phyloP scores from a whole-genome alignment of 495 filamentous ascomycete species.

The Penicillium salamii region DNA sequence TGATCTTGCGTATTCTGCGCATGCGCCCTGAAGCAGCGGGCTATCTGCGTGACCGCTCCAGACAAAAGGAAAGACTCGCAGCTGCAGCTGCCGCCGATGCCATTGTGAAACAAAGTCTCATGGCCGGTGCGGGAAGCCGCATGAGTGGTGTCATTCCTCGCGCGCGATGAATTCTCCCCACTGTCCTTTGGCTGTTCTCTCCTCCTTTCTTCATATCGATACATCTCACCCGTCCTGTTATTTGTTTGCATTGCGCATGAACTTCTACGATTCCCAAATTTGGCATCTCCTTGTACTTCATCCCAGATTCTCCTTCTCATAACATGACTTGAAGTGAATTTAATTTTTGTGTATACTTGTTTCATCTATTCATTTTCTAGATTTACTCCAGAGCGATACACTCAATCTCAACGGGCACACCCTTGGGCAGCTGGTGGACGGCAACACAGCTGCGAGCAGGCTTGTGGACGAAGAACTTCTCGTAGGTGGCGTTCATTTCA shows the following conservation, averaged over 20 bases:
- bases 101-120: constrained; percentile 91
- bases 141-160: constrained; percentile 56
- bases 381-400: constrained; percentile 62
- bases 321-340: constrained; percentile 1
- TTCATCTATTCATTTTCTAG: not conserved
- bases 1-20: constrained; percentile 91
- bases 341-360: not conserved
- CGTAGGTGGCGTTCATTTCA: constrained; percentile 85
- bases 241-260: constrained; percentile 3
- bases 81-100: constrained; percentile 87
- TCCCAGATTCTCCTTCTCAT: not conserved
- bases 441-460: constrained; percentile 92
- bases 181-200: not conserved
- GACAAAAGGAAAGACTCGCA: constrained; percentile 90
- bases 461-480: constrained; percentile 83
- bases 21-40: constrained; percentile 93
- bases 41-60: constrained; percentile 85
- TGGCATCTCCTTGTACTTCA: constrained; percentile 4
- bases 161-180: not conserved
- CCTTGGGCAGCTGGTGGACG: constrained; percentile 85
- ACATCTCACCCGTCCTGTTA: not conserved
- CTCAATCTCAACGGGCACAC: constrained; percentile 90
- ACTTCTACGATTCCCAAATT: constrained; percentile 17
- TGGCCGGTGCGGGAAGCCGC: constrained; percentile 60
- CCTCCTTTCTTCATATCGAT: not conserved